Evolutionary conservation across 495 filamentous ascomycete species (phyloP), one percentile per base, ranked within the genome.

Genomic region (Podospora sp.): DNA sequence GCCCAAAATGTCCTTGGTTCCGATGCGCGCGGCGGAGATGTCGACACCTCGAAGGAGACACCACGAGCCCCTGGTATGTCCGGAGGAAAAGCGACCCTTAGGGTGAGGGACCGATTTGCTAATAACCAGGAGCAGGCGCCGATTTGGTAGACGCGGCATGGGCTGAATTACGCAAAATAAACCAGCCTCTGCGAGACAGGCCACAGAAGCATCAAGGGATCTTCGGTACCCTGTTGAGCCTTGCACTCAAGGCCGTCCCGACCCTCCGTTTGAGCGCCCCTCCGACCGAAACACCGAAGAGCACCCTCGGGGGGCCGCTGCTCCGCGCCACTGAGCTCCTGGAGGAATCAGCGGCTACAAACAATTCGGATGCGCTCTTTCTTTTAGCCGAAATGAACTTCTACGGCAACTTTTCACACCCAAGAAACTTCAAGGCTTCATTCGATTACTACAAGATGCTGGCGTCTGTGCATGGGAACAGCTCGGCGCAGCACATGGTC

Each of bases 341-440:
- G 63, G 85, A 92, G 71, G 81, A 86, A 49, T 92, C 96, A 24
- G 91, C 92, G 29, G 79, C 87, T 26, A 80, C 89, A 66, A 89
- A 90, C 63, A 91, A 95, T 73, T 82, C 92, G 2, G 95, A 98
- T 77, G 96, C 96, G 25, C 89, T 97, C 57, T 97, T 90, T 75
- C 81, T 96, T 20, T 82, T 99, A 20, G 96, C 92, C 35, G 92
- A 98, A 78, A 90, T 98, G 88, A 97, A 93, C 76, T 97, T 97
- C 77, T 92, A 95, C 75, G 96, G 95, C 76, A 97, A 97, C 77
- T 98, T 87, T 78, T 89, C 92, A 6, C 85, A 97, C 76, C 94
- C 95, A 2, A 85, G 89, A 63, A 88, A 97, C 75, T 94, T 97
- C 77, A 83, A 82, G 58, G 85, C 89, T 60, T 92, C 96, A 0